Evolutionary conservation across 495 filamentous ascomycete species (phyloP).

Genomic region (Xanthoparmelia taractica): DNA sequence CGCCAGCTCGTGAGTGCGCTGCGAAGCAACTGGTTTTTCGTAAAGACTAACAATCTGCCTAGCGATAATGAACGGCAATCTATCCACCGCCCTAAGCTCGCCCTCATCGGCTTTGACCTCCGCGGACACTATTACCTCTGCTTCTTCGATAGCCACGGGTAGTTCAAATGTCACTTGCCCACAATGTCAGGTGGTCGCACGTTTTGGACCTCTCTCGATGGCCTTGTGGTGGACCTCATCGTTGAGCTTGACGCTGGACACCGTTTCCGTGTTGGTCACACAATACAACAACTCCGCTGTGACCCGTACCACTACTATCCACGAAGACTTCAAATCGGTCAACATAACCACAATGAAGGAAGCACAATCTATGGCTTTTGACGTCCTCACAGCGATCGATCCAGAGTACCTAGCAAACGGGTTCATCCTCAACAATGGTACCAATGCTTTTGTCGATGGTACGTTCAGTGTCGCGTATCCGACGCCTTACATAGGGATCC

Average conservation of each 20-base stretch:
- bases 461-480: conserved; percentile 1
- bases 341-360: neutral
- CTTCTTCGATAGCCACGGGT: neutral
- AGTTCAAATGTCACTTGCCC: neutral
- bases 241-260: conserved; percentile 1
- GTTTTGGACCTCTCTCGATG: neutral
- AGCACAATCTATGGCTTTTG: neutral
- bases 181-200: conserved; percentile 1
- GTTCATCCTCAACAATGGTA: conserved; percentile 1
- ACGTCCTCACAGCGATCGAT: neutral
- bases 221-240: neutral
- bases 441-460: neutral
- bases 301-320: neutral
- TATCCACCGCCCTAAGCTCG: neutral
- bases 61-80: neutral
- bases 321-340: neutral
- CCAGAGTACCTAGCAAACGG: neutral
- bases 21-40: neutral
- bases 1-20: neutral
- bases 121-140: neutral
- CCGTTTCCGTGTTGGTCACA: neutral
- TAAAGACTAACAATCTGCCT: neutral
- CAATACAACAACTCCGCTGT: neutral
- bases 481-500: neutral
- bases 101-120: neutral